phyloP scores from a whole-genome alignment of 106 monocot species.

The Chionographis japonica region DNA sequence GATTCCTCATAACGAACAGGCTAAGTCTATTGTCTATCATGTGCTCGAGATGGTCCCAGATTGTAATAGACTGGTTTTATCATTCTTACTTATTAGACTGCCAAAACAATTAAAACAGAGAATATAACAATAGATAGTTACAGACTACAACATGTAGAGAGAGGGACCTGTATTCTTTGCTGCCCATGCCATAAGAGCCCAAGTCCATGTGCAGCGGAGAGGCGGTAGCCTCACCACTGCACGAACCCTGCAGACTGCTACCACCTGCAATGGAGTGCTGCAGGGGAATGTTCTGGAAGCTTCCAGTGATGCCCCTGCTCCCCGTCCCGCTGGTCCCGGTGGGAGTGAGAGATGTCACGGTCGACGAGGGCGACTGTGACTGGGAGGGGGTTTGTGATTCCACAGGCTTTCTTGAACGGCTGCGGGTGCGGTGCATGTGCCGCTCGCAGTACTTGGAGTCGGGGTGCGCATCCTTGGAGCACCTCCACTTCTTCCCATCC shows the following conservation, averaged over 20 bases:
- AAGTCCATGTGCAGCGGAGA: conserved; percentile 15
- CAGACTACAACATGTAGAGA: neutral
- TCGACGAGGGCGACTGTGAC: conserved; percentile 42
- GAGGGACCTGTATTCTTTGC: conserved; percentile 25
- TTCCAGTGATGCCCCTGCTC: conserved; percentile 3
- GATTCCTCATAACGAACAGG: too few species aligned
- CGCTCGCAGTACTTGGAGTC: conserved; percentile 89
- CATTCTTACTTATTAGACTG: too few species aligned
- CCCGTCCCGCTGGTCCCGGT: neutral
- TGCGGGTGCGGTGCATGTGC: conserved; percentile 83
- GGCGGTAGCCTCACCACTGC: conserved; percentile 1
- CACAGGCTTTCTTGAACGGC: conserved; percentile 93
- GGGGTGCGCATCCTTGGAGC: conserved; percentile 76
- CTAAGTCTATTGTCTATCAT: too few species aligned
- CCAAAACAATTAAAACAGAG: too few species aligned
- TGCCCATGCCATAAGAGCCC: conserved; percentile 12
- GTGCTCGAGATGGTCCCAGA: too few species aligned
- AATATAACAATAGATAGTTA: too few species aligned
- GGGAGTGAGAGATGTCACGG: conserved; percentile 30
- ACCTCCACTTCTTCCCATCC: conserved; percentile 83
- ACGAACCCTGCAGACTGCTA: conserved; percentile 1
- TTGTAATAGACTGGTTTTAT: too few species aligned
- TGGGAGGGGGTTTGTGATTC: conserved; percentile 56
- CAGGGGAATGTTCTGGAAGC: conserved; percentile 7
- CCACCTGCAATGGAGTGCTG: conserved; percentile 11